Evolutionary conservation across 331 rosid species (phyloP).

Genomic region (Rosa hybrid): DNA sequence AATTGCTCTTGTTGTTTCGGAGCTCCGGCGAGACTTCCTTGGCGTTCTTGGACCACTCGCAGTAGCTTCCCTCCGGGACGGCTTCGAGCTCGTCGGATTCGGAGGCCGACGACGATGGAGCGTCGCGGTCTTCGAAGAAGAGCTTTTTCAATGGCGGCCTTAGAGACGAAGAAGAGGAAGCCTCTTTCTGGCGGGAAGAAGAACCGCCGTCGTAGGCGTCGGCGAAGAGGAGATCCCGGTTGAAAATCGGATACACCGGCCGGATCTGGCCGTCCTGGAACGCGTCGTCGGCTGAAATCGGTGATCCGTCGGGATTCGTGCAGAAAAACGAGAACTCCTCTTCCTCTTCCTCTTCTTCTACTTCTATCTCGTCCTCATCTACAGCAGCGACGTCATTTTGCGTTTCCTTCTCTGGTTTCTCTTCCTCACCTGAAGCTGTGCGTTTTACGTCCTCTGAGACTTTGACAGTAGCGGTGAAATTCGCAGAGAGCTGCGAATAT

Average conservation of each 20-base stretch:
- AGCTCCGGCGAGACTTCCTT: constrained; percentile 40
- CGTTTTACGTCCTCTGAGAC: not conserved
- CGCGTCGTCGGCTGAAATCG: constrained; percentile 65
- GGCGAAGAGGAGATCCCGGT: constrained; percentile 49
- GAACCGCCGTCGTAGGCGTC: constrained; percentile 32
- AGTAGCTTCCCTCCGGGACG: constrained; percentile 52
- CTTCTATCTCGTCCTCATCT: not conserved
- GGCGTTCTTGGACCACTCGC: constrained; percentile 58
- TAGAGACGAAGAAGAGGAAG: constrained; percentile 3
- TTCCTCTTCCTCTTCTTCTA: constrained; percentile 6
- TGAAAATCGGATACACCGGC: constrained; percentile 59
- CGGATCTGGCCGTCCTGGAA: constrained; percentile 79
- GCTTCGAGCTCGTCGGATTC: constrained; percentile 29
- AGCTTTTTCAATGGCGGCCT: constrained; percentile 57
- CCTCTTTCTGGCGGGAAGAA: not conserved
- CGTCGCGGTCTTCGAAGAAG: constrained; percentile 38
- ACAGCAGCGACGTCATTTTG: not conserved
- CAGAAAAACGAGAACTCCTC: constrained; percentile 72
- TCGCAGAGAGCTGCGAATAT: constrained; percentile 20
- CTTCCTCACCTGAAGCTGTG: constrained; percentile 8
- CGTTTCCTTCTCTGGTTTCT: not conserved
- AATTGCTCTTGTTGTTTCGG: constrained; percentile 71
- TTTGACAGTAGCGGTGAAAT: constrained; percentile 32
- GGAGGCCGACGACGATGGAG: constrained; percentile 20
- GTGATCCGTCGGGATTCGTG: constrained; percentile 49